Evolutionary conservation across 768 basidiomycete genomes (phyloP).

Genomic region (Pleurotus salmoneostramineus): DNA sequence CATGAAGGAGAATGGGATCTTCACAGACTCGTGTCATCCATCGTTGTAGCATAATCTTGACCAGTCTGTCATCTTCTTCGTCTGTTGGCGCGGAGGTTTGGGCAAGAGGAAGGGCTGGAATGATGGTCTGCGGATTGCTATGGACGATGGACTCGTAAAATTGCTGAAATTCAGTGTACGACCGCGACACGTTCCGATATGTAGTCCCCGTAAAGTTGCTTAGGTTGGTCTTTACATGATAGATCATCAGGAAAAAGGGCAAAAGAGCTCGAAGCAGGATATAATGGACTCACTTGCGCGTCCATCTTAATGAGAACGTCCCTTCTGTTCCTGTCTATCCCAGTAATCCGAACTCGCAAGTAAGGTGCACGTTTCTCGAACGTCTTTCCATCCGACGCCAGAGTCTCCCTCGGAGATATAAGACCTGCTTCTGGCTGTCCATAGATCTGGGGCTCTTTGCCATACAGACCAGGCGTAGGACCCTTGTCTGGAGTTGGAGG

Average conservation of each 20-base stretch:
- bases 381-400: constrained; percentile 62
- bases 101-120: constrained; percentile 93
- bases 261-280: background rate
- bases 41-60: constrained; percentile 90
- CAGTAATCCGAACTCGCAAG: constrained; percentile 84
- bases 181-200: constrained; percentile 93
- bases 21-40: constrained; percentile 95
- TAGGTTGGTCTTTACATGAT: constrained; percentile 73
- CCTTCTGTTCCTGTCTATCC: constrained; percentile 90
- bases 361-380: constrained; percentile 81
- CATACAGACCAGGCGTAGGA: constrained; percentile 57
- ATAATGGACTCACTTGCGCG: constrained; percentile 66
- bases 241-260: constrained; percentile 1
- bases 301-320: constrained; percentile 94
- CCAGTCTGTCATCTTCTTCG: constrained; percentile 96
- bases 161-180: constrained; percentile 91
- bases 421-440: constrained; percentile 83
- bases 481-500: constrained; percentile 49
- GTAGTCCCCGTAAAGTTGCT: constrained; percentile 85
- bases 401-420: constrained; percentile 67
- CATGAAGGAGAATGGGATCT: constrained; percentile 80
- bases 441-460: constrained; percentile 82
- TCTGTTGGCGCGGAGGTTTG: constrained; percentile 97
- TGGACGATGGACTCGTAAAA: constrained; percentile 89
- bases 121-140: constrained; percentile 93